Percentiles rank a stretch among this genome's conserved stretches.
Conservation (phyloP, 306 rosid genomes). For the Dryas drummondii region DNA sequence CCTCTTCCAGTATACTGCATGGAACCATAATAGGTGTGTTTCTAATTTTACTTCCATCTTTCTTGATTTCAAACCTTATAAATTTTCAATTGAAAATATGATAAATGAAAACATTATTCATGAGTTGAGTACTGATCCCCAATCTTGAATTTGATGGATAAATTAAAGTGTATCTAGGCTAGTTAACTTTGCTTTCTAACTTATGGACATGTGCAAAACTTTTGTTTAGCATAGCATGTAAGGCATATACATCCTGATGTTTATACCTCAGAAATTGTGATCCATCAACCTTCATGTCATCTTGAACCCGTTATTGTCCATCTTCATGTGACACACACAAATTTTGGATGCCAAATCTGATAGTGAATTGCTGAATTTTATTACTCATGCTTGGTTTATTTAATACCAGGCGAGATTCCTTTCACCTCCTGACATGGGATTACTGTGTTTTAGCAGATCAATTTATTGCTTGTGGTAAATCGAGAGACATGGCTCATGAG, state of each 20-base stretch:
- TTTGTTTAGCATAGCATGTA: neutral
- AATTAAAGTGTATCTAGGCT: neutral
- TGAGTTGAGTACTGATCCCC: neutral
- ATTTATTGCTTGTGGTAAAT: conserved; percentile 73
- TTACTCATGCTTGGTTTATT: neutral
- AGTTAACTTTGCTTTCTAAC: neutral
- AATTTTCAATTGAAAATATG: neutral
- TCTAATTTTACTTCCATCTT: neutral
- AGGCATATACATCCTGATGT: neutral
- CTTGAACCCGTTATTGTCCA: neutral
- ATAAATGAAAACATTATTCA: neutral
- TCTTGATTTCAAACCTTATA: neutral
- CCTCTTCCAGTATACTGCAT: conserved; percentile 70
- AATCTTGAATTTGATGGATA: neutral
- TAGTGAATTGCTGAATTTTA: neutral
- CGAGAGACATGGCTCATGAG: conserved; percentile 65
- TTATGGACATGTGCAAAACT: neutral
- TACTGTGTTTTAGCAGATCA: conserved; percentile 53
- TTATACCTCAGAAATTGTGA: neutral
- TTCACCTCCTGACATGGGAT: neutral
- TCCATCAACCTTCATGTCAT: neutral
- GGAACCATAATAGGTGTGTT: conserved; percentile 72
- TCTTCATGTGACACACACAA: neutral
- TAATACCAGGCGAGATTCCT: neutral
- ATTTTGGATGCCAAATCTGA: neutral